These are phyloP conservation scores for Paraphoma sp. DNA, from an alignment of 2,329 filamentous ascomycete genomes.

Conservation along the genomic window DNA sequence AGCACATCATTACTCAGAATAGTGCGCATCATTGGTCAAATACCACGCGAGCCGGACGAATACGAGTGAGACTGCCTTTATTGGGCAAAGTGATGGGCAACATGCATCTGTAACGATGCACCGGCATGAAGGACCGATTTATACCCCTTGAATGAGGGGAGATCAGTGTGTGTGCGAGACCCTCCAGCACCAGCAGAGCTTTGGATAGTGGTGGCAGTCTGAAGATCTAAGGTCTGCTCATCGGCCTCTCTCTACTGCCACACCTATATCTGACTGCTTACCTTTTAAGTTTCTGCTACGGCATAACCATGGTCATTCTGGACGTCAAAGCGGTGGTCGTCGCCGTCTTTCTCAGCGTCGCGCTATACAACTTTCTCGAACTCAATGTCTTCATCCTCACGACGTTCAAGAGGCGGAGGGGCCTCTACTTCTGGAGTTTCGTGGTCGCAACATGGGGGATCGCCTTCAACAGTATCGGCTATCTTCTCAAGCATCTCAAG, in stretches of 20 bases:
- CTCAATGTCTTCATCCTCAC: conserved; percentile 53
- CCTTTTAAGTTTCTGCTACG: not conserved
- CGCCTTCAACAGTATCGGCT: conserved; percentile 54
- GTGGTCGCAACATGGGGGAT: conserved; percentile 52
- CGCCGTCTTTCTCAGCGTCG: conserved; percentile 27
- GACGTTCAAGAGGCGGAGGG: conserved; percentile 53
- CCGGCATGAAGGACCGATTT: not conserved
- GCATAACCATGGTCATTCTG: not conserved
- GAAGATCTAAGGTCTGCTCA: not conserved
- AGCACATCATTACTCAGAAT: not conserved
- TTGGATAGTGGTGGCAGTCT: not conserved
- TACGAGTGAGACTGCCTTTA: not conserved
- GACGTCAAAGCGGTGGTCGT: not conserved
- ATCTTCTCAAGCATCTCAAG: conserved; percentile 50
- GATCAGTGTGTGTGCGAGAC: not conserved
- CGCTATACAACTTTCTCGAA: conserved; percentile 50
- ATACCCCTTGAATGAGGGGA: not conserved
- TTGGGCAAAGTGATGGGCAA: not conserved
- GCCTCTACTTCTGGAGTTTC: conserved; percentile 58
- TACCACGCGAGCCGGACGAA: not conserved
- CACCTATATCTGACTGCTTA: not conserved
- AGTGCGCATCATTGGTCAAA: not conserved
- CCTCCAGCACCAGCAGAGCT: not conserved
- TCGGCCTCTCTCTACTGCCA: not conserved
- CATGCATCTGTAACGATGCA: not conserved